Base-by-base conservation (phyloP, 1,284 basidiomycete species). In the Cryptococcus wingfieldii region DNA sequence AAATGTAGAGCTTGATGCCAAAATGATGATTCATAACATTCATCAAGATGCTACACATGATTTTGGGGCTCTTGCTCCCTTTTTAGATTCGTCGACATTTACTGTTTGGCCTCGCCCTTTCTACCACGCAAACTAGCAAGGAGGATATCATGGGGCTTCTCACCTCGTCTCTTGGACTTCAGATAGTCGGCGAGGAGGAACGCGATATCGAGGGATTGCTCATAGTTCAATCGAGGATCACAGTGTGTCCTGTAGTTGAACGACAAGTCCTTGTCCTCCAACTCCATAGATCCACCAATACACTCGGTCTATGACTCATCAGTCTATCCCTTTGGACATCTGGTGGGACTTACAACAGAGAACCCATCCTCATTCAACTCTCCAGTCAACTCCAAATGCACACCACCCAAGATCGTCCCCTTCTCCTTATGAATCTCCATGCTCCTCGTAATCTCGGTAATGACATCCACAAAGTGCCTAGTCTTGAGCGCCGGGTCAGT, bases 371-470 rank as follows among this genome's bases (percentile, higher is more conserved):
- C 88, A 62, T 90, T 91, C 52, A 96, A 80, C 74, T 98, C 95
- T 16, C 94, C 95, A 0, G 95, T 98, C 70, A 98, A 87, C 77
- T 98, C 95, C 43, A 98, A 84, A 71, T 91, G 93, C 19, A 97
- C 88, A n/a, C 95, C 95, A n/a, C 87, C 88, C 1, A 98, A 81
- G 38, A 86, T 83, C 5, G 90, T 92, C 16, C 79, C 79, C 62
- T 82, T 83, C 43, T 81, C 78, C 6, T 83, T 76, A 72, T 97
- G 94, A 59, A 97, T 91, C 23, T 83, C 81, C 61, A 97, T 82
- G 56, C 87, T 89, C 1, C 86, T 80, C 0, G 86, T 87, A 42
- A 98, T 83, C 75, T 98, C 95, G 52, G 82, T 82, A 55, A 98
- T 88, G 70, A 98, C 90, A 50, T 92, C 91, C 41, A 86, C 84